Conservation (phyloP, 2,329 filamentous ascomycete species). For the Ceratocystis harringtonii region DNA sequence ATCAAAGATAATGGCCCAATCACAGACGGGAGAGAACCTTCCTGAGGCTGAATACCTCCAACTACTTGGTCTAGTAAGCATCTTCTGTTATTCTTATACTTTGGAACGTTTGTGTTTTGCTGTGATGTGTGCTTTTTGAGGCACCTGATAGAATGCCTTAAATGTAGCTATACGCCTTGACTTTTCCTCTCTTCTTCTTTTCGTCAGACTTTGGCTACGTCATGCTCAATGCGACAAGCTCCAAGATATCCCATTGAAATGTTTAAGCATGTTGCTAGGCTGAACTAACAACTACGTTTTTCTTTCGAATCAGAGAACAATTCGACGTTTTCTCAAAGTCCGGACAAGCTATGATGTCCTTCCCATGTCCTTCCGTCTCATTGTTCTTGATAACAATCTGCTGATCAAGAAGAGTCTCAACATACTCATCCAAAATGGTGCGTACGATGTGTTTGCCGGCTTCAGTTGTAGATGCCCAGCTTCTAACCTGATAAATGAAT, state of each 20-base stretch:
- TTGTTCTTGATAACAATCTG: slow-evolving; percentile 86
- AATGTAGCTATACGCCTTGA: neutral
- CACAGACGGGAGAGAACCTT: slow-evolving; percentile 16
- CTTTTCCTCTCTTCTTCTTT: neutral
- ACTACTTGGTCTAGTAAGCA: slow-evolving; percentile 58
- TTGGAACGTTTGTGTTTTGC: neutral
- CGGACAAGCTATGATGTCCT: slow-evolving; percentile 96
- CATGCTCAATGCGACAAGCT: slow-evolving; percentile 3
- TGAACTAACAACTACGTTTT: slow-evolving; percentile 1
- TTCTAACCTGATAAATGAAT: neutral
- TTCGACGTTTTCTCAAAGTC: slow-evolving; percentile 90
- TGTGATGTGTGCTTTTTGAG: neutral
- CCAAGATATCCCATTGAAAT: neutral
- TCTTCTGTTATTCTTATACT: neutral
- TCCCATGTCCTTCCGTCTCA: slow-evolving; percentile 86
- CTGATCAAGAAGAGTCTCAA: slow-evolving; percentile 94
- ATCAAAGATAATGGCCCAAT: slow-evolving; percentile 7
- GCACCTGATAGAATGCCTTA: neutral
- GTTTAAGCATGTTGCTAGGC: neutral
- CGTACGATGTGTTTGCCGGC: neutral
- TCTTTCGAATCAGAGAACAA: slow-evolving; percentile 49
- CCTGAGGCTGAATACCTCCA: slow-evolving; percentile 60
- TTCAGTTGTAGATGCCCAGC: neutral
- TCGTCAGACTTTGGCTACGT: neutral
- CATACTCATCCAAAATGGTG: slow-evolving; percentile 91